phyloP scores from a whole-genome alignment of 371 early-diverging fungal genomes.

The Choanephora cucurbitarum region DNA sequence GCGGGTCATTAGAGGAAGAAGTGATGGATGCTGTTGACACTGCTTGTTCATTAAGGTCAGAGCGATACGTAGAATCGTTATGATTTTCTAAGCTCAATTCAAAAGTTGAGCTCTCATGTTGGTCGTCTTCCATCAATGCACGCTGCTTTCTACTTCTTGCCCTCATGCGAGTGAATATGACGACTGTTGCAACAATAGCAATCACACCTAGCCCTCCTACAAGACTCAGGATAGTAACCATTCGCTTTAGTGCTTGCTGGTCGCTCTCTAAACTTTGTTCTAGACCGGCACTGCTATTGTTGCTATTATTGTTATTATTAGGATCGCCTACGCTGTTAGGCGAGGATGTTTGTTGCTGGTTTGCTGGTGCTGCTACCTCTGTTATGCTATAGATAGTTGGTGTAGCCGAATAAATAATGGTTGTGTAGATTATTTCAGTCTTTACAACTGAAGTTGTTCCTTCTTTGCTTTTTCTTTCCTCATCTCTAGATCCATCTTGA shows the following conservation, averaged over 20 bases:
- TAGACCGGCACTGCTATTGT: too few relatives aligned
- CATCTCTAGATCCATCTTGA: too few relatives aligned
- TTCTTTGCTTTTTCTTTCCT: neutral
- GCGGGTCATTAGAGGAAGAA: too few relatives aligned
- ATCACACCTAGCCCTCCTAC: conserved; percentile 37
- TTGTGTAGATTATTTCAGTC: conserved; percentile 1
- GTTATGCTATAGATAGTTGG: conserved; percentile 16
- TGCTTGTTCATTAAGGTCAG: neutral
- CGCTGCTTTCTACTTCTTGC: conserved; percentile 15
- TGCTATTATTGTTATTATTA: conserved; percentile 6
- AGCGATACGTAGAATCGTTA: too few relatives aligned
- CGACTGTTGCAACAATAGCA: conserved; percentile 25
- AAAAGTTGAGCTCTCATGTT: conserved; percentile 15
- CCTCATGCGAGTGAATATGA: conserved; percentile 29
- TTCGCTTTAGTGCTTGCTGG: conserved; percentile 24
- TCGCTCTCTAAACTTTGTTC: conserved; percentile 10
- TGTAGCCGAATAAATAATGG: neutral
- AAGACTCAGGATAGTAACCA: conserved; percentile 29
- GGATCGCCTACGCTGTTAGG: neutral
- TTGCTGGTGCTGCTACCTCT: conserved; percentile 8
- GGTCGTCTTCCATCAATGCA: conserved; percentile 14
- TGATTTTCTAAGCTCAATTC: conserved; percentile 8
- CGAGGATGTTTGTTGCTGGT: conserved; percentile 11
- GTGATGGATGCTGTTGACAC: conserved; percentile 1
- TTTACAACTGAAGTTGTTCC: too few relatives aligned